Evolutionary conservation across 441 rosid species (phyloP), one percentile per base, ranked within the genome.

Genomic region (Croton laevigatus): DNA sequence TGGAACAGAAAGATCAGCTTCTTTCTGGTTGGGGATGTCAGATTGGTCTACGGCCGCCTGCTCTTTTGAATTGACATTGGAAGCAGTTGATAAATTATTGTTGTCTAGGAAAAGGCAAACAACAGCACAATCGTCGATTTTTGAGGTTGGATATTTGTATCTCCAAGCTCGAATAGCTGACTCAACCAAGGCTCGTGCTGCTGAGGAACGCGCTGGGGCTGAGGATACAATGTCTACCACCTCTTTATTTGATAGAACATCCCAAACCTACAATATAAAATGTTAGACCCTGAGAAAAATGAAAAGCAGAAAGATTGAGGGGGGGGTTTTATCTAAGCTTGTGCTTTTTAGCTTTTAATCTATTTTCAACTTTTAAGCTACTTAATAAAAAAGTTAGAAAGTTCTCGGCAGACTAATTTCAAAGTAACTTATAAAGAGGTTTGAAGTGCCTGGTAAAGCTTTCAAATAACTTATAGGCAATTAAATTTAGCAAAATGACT

Each of bases 51-150:
- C 67, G 14, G 73, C 70, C 44, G 73, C 76, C 69, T 75, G 79
- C 70, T 83, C 86, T 27, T 82, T 80, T 53, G 80, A 60, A 71
- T 80, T 84, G 70, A 80, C 64, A 52, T 77, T 79, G 37, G 90
- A 85, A 42, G 93, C 86, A 22, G 86, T 68, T 3, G 86, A 83
- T 59, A 85, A 17, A 53, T 73, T 66, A 73, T 65, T 65, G 12
- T 90, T 75, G 80, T 87, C 82, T 0, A 95, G 81, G 84, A 88
- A 95, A 76, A 95, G 90, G 86, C 98, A 95, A 59, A 93, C 97
- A 1, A 83, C 99, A 12, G 98, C 97, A 70, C 99, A 94, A 76
- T 94, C 99, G 54, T 95, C 98, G 5, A 93, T 83, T 84, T 89
- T 95, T 42, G 99, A 91, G 68, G 99, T 89, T 0, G 99, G 99